Evolutionary conservation across 1,284 basidiomycete species (phyloP), one percentile per base, ranked within the genome.

Genomic region (Puccinia triticina): DNA sequence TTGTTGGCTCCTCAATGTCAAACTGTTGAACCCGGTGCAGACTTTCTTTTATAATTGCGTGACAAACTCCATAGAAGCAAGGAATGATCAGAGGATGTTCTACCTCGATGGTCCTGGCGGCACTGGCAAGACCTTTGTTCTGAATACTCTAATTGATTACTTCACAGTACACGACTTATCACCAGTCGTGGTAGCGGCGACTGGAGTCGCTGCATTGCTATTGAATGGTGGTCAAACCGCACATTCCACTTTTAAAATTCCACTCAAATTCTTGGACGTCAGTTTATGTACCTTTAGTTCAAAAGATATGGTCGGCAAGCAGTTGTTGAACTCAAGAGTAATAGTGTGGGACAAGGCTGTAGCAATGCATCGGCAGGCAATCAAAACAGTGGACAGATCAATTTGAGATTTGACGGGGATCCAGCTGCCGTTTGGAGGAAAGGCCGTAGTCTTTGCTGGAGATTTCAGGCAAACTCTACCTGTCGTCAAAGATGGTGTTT

Each of bases 211-310:
- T 23, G 86, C 89, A 8, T 85, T 90, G 1, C 85, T 90, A 0
- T 77, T 90, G 0, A 83, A 69, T 5, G 89, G 88, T 46, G 89
- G 89, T 1, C 84, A 86, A 0, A 90, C 89, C 57, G 86, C 88
- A 10, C 88, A 89, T 84, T 89, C 88, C 0, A 83, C 83, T 1
- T 89, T 89, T 86, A 88, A 88, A 67, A 89, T 90, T 53, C 89
- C 89, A n/a, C 4, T 72, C 48, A 53, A 46, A 16, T 40, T 48
- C 26, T n/a, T 12, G 16, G 23, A 4, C 46, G 67, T 23, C 7
- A 7, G 37, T 26, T 43, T 7, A 10, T 71, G 67, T 46, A 71
- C 12, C 16, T 71, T 26, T 21, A 7, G 5, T 43, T 7, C 4
- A 4, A n/a, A 26, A 40, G 32, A 37, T 26, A 4, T 4, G 46